These are phyloP conservation scores for Musa balbisiana DNA, from an alignment of 202 grass and related monocot species.

Conservation along the genomic window DNA sequence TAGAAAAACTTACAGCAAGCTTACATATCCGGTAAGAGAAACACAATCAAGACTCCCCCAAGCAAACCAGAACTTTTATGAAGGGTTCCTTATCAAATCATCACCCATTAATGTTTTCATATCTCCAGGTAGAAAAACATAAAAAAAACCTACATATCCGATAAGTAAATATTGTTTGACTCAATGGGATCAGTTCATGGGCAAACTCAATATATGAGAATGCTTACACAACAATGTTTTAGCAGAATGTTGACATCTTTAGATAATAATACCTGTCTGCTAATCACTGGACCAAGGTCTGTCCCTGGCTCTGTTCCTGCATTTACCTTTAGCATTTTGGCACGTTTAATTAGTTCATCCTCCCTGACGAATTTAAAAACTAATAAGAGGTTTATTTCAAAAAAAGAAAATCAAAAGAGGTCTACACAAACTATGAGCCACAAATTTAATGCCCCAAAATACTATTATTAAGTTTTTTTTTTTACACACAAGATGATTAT, in stretches of 20 bases:
- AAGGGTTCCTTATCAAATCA: background rate
- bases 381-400: background rate
- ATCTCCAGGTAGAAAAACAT: background rate
- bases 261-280: slow-evolving; percentile 51
- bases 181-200: too few species aligned
- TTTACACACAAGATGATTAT: background rate
- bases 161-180: too few species aligned
- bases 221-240: background rate
- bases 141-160: too few species aligned
- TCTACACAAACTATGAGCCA: background rate
- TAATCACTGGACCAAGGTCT: slow-evolving; percentile 94
- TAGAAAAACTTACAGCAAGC: background rate
- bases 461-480: background rate
- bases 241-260: background rate
- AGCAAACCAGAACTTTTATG: background rate
- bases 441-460: background rate
- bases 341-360: slow-evolving; percentile 64
- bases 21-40: background rate
- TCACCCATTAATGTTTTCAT: background rate
- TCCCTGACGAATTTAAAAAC: slow-evolving; percentile 41
- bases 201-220: too few species aligned
- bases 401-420: background rate
- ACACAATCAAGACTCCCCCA: background rate
- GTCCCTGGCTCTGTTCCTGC: slow-evolving; percentile 59
- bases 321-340: slow-evolving; percentile 56